Conservation (phyloP, 1,139 yeast genomes). For the Magnusiomyces paraingens region DNA sequence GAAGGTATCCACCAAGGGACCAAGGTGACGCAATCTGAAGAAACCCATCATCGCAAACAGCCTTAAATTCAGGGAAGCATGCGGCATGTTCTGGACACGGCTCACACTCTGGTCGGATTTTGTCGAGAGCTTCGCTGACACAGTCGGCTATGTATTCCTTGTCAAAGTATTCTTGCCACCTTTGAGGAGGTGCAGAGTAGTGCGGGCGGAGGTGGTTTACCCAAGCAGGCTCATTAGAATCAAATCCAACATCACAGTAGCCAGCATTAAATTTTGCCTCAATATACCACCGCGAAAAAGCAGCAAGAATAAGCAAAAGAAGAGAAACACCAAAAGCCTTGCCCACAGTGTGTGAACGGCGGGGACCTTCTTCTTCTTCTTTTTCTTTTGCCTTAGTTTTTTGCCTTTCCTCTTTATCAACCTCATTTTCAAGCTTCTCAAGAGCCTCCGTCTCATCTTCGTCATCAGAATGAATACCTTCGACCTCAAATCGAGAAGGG, state of each 20-base stretch:
- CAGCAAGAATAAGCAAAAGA: conserved; percentile 17
- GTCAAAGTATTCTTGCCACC: conserved; percentile 13
- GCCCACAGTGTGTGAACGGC: background rate
- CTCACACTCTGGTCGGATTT: conserved; percentile 56
- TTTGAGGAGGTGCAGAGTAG: conserved; percentile 7
- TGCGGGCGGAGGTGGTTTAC: conserved; percentile 8
- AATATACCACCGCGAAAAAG: conserved; percentile 30
- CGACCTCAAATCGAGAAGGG: conserved; percentile 2
- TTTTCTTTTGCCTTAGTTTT: background rate
- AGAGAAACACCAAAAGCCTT: conserved; percentile 12
- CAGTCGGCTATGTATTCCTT: conserved; percentile 19
- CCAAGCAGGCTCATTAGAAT: conserved; percentile 10
- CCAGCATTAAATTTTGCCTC: conserved; percentile 30
- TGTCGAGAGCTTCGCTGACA: conserved; percentile 22
- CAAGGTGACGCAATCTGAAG: conserved; percentile 50
- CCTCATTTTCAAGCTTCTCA: conserved; percentile 10
- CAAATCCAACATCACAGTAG: conserved; percentile 33
- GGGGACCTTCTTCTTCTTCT: background rate
- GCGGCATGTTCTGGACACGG: conserved; percentile 79
- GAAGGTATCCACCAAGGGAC: conserved; percentile 49
- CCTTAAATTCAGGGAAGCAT: conserved; percentile 54
- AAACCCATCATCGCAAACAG: conserved; percentile 68
- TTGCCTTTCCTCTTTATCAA: conserved; percentile 4
- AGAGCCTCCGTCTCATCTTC: conserved; percentile 10
- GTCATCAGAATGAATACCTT: conserved; percentile 1